Percentiles rank a stretch among this genome's conserved stretches.
Evolutionary conservation across 2,329 filamentous ascomycete genomes (phyloP).

Genomic region (Hortaea sp.): DNA sequence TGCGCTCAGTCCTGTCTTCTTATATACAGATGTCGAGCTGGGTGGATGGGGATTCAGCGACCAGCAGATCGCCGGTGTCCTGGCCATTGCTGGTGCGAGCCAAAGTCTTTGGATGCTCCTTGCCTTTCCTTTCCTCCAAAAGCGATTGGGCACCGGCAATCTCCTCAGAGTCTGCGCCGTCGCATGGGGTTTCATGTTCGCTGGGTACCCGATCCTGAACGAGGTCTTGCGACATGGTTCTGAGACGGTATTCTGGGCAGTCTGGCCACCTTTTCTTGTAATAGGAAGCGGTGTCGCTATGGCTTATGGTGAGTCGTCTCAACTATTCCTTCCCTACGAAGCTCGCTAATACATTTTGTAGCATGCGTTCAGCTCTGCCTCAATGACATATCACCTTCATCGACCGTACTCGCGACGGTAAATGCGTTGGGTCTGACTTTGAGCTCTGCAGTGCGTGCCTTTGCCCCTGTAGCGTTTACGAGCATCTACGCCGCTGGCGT

Average conservation of each 20-base stretch:
- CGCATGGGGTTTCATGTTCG: conserved; percentile 57
- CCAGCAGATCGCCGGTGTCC: conserved; percentile 54
- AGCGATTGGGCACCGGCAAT: conserved; percentile 54
- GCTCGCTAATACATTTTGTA: conserved; percentile 7
- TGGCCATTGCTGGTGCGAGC: conserved; percentile 53
- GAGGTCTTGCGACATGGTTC: conserved; percentile 42
- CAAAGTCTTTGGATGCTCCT: conserved; percentile 65
- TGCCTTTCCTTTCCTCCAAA: conserved; percentile 59
- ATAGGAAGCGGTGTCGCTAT: conserved; percentile 57
- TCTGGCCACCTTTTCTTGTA: conserved; percentile 33
- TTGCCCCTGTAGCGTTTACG: conserved; percentile 56
- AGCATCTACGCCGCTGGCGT: conserved; percentile 60
- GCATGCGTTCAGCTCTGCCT: conserved; percentile 60
- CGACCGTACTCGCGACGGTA: conserved; percentile 56
- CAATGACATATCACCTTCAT: conserved; percentile 62
- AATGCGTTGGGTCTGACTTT: conserved; percentile 60
- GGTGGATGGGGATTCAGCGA: conserved; percentile 58
- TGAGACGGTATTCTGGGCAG: conserved; percentile 47
- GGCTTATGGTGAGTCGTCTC: conserved; percentile 46
- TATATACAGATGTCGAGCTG: conserved; percentile 50
- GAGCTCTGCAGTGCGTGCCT: conserved; percentile 50
- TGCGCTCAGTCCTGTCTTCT: conserved; percentile 57
- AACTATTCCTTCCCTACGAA: neutral
- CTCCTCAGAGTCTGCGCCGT: conserved; percentile 50
- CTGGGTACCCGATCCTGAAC: conserved; percentile 44